Evolutionary conservation across 805 yeast genomes (phyloP), one percentile per base, ranked within the genome.

Genomic region (Candida xiaguanensis): DNA sequence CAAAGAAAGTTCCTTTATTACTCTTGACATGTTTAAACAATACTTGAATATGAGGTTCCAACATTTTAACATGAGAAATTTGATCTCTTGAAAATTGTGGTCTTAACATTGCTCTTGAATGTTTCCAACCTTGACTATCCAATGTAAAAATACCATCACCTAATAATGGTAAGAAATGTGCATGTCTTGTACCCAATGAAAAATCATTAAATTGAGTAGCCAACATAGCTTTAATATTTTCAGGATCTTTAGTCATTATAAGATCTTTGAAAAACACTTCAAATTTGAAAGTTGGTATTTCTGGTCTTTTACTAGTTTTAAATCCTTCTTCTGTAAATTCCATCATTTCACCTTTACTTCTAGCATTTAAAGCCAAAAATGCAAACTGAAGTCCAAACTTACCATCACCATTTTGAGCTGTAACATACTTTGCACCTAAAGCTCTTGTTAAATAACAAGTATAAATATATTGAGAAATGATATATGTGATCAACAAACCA

Each of bases 41-140:
- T 8, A 48, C 50, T 45, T 65, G 69, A n/a, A 67, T 40, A 44
- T 67, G 73, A 13, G 71, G 69, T 41, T 67, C 73, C 49, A 67
- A 56, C 9, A 55, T 16, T 36, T 55, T 51, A 12, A 66, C 69
- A 39, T 67, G 72, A 6, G 69, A 59, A 35, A 67, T 60, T 47
- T 67, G 70, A 35, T 65, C 72, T 51, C 70, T 55, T 11, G 70
- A 63, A 46, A 67, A 67, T 45, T 67, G 72, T 1, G 73, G 73
- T 43, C 72, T 58, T 45, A 67, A 59, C 72, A 67, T 61, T n/a
- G 69, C 58, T 43, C 73, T 48, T 5, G 70, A 61, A 43, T 61
- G 65, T 45, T 66, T 65, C 73, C 73, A 67, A 8, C 71, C 73
- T 38, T 53, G 56, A 11, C 65, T 61, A 43, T 67, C 72, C 45